A percentile compares a stretch with the other conserved stretches of the same genome.
Conservation (phyloP, 805 yeast genomes). For the Wickerhamomyces xylosicus region DNA sequence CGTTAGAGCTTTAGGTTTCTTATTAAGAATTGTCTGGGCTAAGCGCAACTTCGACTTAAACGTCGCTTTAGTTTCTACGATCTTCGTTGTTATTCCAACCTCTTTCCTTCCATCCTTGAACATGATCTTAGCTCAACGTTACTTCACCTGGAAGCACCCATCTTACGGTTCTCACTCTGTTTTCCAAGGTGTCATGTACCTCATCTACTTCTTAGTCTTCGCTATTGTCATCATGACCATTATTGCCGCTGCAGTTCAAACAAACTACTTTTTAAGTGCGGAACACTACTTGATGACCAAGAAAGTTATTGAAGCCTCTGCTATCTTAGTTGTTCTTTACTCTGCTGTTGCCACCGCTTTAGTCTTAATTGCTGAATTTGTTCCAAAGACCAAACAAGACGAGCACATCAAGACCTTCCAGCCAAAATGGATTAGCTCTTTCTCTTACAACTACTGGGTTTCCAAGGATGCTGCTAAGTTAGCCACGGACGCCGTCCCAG, state of each 20-base stretch:
- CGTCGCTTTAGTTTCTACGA: conserved; percentile 46
- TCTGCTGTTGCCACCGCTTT: conserved; percentile 44
- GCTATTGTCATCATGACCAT: conserved; percentile 61
- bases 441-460: conserved; percentile 49
- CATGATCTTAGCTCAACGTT: conserved; percentile 58
- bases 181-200: conserved; percentile 41
- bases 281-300: conserved; percentile 35
- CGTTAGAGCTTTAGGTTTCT: conserved; percentile 48
- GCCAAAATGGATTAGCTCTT: conserved; percentile 71
- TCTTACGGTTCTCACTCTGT: conserved; percentile 44
- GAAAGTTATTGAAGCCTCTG: conserved; percentile 43
- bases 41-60: conserved; percentile 33
- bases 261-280: conserved; percentile 40
- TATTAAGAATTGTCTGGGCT: conserved; percentile 50
- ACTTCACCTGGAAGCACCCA: conserved; percentile 73
- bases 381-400: conserved; percentile 45
- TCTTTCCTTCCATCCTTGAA: conserved; percentile 50
- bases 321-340: conserved; percentile 37
- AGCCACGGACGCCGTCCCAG: conserved; percentile 28
- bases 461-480: conserved; percentile 37
- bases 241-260: conserved; percentile 52
- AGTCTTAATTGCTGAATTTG: conserved; percentile 39
- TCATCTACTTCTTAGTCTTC: conserved; percentile 41
- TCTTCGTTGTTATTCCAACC: conserved; percentile 46
- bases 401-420: conserved; percentile 47